Conservation (phyloP, 192 early-diverging fungal genomes). For the Helicostylum pulchrum region DNA sequence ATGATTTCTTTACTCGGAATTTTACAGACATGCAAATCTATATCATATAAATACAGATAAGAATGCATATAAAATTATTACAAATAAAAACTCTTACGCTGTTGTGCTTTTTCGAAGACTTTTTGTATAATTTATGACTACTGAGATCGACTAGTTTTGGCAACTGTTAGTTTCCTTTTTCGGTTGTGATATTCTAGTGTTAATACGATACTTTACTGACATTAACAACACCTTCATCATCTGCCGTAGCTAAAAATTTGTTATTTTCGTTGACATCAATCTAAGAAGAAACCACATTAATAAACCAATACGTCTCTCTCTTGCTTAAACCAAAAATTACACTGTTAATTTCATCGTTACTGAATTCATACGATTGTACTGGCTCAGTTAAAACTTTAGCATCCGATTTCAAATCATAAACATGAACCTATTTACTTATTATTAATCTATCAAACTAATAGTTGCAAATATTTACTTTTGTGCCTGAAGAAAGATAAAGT, state of each 20-base stretch:
- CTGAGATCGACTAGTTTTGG: constrained; percentile 39
- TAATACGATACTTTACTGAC: constrained; percentile 17
- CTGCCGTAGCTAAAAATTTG: constrained; percentile 41
- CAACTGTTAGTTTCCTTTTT: no score
- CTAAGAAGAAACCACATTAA: constrained; percentile 18
- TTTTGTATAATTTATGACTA: constrained; percentile 41
- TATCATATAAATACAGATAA: not conserved
- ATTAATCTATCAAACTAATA: not conserved
- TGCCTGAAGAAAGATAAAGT: constrained; percentile 32
- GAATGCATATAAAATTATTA: not conserved
- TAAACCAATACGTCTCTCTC: not conserved
- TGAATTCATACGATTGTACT: constrained; percentile 35
- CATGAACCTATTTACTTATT: constrained; percentile 28
- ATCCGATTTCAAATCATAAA: constrained; percentile 43
- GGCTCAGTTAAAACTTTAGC: constrained; percentile 33
- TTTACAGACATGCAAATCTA: constrained; percentile 52
- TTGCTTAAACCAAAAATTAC: constrained; percentile 16
- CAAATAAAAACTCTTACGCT: constrained; percentile 31
- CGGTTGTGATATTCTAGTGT: no score
- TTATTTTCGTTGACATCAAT: constrained; percentile 48
- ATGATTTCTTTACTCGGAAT: constrained; percentile 44
- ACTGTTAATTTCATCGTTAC: constrained; percentile 49
- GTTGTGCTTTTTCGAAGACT: constrained; percentile 40
- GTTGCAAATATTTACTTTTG: constrained; percentile 21
- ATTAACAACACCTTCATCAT: constrained; percentile 48